phyloP scores from a whole-genome alignment of 768 basidiomycete genomes.

The Scleroderma bovista region DNA sequence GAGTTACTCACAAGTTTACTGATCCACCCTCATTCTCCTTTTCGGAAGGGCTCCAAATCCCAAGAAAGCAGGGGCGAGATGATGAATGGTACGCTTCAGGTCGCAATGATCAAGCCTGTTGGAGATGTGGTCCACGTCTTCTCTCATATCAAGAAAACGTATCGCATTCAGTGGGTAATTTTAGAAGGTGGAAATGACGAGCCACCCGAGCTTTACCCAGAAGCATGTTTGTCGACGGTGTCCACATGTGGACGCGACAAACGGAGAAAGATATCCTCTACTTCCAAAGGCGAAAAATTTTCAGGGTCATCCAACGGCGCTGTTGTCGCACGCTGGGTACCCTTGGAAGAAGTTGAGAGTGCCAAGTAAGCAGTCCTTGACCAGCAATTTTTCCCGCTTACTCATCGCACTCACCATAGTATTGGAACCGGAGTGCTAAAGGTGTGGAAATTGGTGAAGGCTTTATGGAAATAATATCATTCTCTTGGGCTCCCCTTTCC shows the following conservation, averaged over 20 bases:
- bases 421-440: conserved; percentile 72
- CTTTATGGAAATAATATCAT: conserved; percentile 36
- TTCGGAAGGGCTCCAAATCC: neutral
- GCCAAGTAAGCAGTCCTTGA: conserved; percentile 47
- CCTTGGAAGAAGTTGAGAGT: conserved; percentile 46
- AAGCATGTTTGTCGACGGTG: conserved; percentile 1
- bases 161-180: conserved; percentile 66
- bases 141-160: conserved; percentile 88
- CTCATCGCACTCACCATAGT: conserved; percentile 30
- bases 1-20: conserved; percentile 38
- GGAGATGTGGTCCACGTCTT: conserved; percentile 79
- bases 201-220: conserved; percentile 32
- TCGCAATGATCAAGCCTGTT: conserved; percentile 44
- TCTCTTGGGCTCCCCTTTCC: too few species aligned
- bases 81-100: conserved; percentile 15
- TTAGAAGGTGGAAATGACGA: conserved; percentile 48
- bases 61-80: neutral
- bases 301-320: neutral
- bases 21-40: conserved; percentile 19
- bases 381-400: neutral
- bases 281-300: conserved; percentile 8
- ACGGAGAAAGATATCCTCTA: conserved; percentile 7
- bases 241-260: conserved; percentile 8
- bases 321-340: conserved; percentile 44
- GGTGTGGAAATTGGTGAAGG: conserved; percentile 57